Evolutionary conservation across 306 rosid species (phyloP), one percentile per base, ranked within the genome.

Genomic region (Oemleria cerasiformis): DNA sequence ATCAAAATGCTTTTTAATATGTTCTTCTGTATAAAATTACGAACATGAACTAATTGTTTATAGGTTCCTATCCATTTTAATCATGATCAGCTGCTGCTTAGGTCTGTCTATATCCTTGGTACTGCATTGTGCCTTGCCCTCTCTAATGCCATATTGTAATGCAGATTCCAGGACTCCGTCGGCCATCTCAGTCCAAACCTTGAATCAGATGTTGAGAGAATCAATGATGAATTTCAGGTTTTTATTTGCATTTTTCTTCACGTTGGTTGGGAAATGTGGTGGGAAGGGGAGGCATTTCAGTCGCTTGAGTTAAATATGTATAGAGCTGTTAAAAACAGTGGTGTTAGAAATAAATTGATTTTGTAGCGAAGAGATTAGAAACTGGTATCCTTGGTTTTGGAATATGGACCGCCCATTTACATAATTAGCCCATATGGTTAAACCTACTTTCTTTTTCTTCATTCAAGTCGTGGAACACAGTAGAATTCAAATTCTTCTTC

Each of bases 161-260:
- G 85, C 92, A 90, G 96, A 90, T 87, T 77, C 91, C 88, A 30
- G 96, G 89, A 53, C 89, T 87, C 53, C 83, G 25, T 68, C 83
- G 72, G 77, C 84, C 82, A 7, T 81, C 76, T 44, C 85, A 82
- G 70, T 73, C 91, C 9, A 77, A 84, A 61, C 68, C 91, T 36
- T 85, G 88, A 85, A 54, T 49, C 67, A 11, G 80, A 43, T 41
- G 38, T 41, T 30, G 15, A 11, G 65, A 3, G 45, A 23, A 21
- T 39, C 41, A 20, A 20, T 39, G 20, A 17, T 7, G 38, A 4
- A n/a, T 6, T n/a, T 9, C 1, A n/a, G 23, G 53, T 7, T 20
- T 23, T 10, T 8, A 20, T 23, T 17, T 41, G 53, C 17, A 13
- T 4, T 8, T 38, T 5, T 41, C n/a, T 19, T 20, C 25, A 8